These are phyloP conservation scores for Pleomassaria siparia DNA, from an alignment of 2,329 filamentous ascomycete species.

Conservation along the genomic window DNA sequence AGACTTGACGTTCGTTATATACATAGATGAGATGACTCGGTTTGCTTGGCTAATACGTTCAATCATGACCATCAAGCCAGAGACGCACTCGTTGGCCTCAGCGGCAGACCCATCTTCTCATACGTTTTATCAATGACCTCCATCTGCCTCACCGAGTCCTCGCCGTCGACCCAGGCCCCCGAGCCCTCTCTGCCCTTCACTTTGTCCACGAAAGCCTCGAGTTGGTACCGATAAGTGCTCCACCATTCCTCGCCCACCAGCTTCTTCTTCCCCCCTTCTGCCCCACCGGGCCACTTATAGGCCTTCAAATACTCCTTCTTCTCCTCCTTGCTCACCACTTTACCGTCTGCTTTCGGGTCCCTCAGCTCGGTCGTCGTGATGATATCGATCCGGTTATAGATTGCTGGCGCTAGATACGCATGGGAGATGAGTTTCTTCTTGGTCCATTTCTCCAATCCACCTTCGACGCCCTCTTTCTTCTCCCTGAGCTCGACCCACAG, in stretches of 20 bases:
- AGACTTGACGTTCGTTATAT: no score
- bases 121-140: constrained; percentile 39
- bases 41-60: no score
- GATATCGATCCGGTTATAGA: constrained; percentile 27
- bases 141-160: constrained; percentile 42
- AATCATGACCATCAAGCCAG: no score
- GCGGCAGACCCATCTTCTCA: constrained; percentile 27
- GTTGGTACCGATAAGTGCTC: constrained; percentile 39
- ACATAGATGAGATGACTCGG: no score
- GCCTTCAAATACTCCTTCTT: constrained; percentile 16
- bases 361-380: constrained; percentile 5
- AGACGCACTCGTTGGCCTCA: constrained; percentile 21
- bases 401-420: constrained; percentile 23
- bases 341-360: constrained; percentile 5
- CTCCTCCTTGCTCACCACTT: constrained; percentile 12
- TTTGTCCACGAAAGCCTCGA: constrained; percentile 40
- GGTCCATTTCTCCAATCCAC: constrained; percentile 11
- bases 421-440: constrained; percentile 15
- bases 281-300: constrained; percentile 36
- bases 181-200: constrained; percentile 30
- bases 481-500: constrained; percentile 14
- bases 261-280: constrained; percentile 24
- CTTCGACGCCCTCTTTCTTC: constrained; percentile 7
- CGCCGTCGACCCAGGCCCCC: constrained; percentile 29
- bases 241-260: constrained; percentile 33